These are phyloP conservation scores for Aspergillus spinulosporus DNA, from an alignment of 2,329 filamentous ascomycete genomes.

Conservation along the genomic window DNA sequence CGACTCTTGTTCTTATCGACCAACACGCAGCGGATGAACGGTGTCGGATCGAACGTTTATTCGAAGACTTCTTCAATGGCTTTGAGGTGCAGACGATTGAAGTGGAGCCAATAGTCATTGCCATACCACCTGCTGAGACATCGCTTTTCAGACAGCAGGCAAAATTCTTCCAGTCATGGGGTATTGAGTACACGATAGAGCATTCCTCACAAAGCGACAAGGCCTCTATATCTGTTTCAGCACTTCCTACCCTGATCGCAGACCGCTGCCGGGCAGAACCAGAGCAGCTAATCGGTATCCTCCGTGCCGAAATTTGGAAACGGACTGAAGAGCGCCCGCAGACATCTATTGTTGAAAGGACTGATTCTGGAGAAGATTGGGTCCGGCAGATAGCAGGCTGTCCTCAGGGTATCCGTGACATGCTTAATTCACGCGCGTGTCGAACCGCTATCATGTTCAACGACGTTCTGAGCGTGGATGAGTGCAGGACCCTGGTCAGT, in stretches of 20 bases:
- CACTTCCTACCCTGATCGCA: constrained; percentile 69
- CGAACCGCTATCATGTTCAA: constrained; percentile 55
- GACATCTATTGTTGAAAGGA: not conserved
- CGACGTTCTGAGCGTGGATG: constrained; percentile 39
- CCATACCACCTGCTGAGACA: constrained; percentile 63
- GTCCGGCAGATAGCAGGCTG: constrained; percentile 65
- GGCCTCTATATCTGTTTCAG: constrained; percentile 50
- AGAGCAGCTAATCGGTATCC: constrained; percentile 67
- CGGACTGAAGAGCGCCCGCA: constrained; percentile 48
- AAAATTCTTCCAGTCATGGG: constrained; percentile 69
- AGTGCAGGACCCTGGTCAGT: constrained; percentile 43
- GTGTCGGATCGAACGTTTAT: constrained; percentile 72
- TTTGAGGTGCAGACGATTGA: constrained; percentile 27
- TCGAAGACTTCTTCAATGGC: constrained; percentile 54
- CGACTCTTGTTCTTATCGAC: constrained; percentile 72
- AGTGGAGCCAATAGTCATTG: constrained; percentile 59
- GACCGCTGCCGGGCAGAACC: constrained; percentile 76
- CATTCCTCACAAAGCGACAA: constrained; percentile 12
- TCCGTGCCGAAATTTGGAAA: constrained; percentile 74
- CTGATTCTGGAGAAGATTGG: constrained; percentile 47
- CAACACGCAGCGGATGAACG: constrained; percentile 96
- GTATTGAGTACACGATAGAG: constrained; percentile 63
- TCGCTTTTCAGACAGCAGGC: constrained; percentile 57
- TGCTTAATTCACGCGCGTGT: constrained; percentile 52
- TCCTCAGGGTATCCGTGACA: constrained; percentile 71